phyloP scores from a whole-genome alignment of 306 rosid genomes.

The Albizia julibrissin region DNA sequence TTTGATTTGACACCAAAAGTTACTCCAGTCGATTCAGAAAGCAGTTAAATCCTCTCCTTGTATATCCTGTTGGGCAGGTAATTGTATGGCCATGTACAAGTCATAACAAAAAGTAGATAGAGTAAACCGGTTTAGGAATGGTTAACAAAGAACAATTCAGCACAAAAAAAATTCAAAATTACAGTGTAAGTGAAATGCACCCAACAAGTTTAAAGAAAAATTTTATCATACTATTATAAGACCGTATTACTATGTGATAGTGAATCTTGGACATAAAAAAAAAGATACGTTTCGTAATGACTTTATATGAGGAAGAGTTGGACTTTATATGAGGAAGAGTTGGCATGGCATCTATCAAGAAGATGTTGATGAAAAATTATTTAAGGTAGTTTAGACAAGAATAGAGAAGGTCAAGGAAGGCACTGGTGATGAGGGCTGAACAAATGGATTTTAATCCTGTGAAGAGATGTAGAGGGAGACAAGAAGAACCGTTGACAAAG shows the following conservation, averaged over 20 bases:
- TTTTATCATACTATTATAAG: too few relatives aligned
- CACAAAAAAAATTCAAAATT: neutral
- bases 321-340: neutral
- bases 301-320: neutral
- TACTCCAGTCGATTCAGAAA: neutral
- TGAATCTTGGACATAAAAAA: too few relatives aligned
- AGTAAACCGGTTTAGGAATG: neutral
- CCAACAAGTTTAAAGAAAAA: neutral
- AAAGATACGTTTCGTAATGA: neutral
- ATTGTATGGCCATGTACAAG: neutral
- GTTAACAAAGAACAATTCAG: neutral
- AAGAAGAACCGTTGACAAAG: neutral
- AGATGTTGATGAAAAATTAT: neutral
- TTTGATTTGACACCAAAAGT: conserved; percentile 19
- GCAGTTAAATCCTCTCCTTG: neutral
- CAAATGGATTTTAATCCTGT: neutral
- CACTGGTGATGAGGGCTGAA: neutral
- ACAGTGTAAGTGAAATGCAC: neutral
- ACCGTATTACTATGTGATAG: neutral
- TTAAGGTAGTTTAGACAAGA: neutral
- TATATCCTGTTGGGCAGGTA: neutral
- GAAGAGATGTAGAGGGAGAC: neutral
- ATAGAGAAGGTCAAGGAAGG: neutral
- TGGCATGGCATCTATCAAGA: neutral
- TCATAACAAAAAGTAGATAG: neutral